Base-by-base conservation (phyloP, 2,329 filamentous ascomycete species). In the Cladosporium sp. region DNA sequence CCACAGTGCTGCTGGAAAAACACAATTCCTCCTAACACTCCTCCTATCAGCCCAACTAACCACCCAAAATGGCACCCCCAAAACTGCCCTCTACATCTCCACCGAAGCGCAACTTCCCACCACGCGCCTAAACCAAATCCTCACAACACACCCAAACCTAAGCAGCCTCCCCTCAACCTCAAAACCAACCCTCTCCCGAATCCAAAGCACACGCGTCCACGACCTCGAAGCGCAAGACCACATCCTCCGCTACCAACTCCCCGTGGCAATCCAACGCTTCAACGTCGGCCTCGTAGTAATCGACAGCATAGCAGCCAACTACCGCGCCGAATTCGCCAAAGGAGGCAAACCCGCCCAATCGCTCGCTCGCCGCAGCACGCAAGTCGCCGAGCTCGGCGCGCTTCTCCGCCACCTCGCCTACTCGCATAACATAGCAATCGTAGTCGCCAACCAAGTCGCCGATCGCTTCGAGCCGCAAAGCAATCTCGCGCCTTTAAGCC, bases 151-250 rank as follows among this genome's bases (percentile, higher is more conserved):
- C 66, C 82, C 85, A 0, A 63, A 75, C 43, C 75, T 95, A 51
- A 67, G 67, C 20, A 60, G 59, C 18, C 63, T 79, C 13, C 57
- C 71, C 1, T 50, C 63, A 16, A 56, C 68, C 13, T 58, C 71
- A 4, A 67, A 63, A 18, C 83, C 90, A 1, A 86, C 86, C 0
- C 77, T 96, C 4, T 83, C 88, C 66, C 77, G 78, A 57, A 84
- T 98, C 55, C 78, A 90, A 60, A 88, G 85, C 66, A 87, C 93
- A 57, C 83, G 85, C 43, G 90, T 88, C 8, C 87, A 88, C 27
- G 91, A 97, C 65, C 82, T 97, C 50, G 93, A 97, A 69, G 85
- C 87, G 0, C 93, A 98, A 69, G 92, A 97, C 53, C 92, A 97
- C 69, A 95, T 98, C 63, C 75, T 97, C 20, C 84, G 83, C 56